phyloP scores from a whole-genome alignment of 495 filamentous ascomycete genomes.

The Penicillium egyptiacum region DNA sequence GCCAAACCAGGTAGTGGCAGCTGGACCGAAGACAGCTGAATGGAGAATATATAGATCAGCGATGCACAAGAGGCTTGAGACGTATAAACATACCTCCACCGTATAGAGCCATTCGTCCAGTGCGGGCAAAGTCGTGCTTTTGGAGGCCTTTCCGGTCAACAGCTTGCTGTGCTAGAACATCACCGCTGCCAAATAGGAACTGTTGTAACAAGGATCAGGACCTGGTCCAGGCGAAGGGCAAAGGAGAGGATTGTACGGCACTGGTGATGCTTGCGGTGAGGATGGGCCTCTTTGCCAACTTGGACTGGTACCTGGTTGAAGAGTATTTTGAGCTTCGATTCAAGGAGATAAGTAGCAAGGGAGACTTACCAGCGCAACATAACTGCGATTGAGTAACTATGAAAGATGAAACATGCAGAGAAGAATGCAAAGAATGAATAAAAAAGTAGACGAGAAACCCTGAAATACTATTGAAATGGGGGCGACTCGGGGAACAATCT shows the following conservation, averaged over 20 bases:
- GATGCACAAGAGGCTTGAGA: neutral
- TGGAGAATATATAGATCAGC: slow-evolving; percentile 14
- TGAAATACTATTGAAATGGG: slow-evolving; percentile 2
- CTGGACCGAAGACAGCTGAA: slow-evolving; percentile 84
- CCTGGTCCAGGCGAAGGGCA: neutral
- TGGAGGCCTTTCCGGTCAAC: slow-evolving; percentile 77
- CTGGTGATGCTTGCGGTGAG: slow-evolving; percentile 89
- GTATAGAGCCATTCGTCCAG: slow-evolving; percentile 87
- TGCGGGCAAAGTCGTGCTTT: slow-evolving; percentile 79
- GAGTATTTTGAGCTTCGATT: slow-evolving; percentile 11
- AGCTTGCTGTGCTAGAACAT: slow-evolving; percentile 89
- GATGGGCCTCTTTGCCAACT: slow-evolving; percentile 75
- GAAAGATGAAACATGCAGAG: slow-evolving; percentile 9
- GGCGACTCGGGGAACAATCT: slow-evolving; percentile 17
- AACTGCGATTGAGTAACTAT: slow-evolving; percentile 10
- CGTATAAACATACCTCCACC: slow-evolving; percentile 68
- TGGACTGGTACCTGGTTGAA: slow-evolving; percentile 76
- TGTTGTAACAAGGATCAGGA: slow-evolving; percentile 22
- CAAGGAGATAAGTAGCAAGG: slow-evolving; percentile 1
- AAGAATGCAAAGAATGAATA: slow-evolving; percentile 4
- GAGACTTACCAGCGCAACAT: slow-evolving; percentile 50
- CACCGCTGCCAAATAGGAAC: slow-evolving; percentile 88
- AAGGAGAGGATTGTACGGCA: slow-evolving; percentile 49
- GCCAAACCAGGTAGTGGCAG: slow-evolving; percentile 84
- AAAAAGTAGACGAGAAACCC: neutral